Conservation (phyloP, 208 protist genomes). For the Acanthamoeba polyphaga region DNA sequence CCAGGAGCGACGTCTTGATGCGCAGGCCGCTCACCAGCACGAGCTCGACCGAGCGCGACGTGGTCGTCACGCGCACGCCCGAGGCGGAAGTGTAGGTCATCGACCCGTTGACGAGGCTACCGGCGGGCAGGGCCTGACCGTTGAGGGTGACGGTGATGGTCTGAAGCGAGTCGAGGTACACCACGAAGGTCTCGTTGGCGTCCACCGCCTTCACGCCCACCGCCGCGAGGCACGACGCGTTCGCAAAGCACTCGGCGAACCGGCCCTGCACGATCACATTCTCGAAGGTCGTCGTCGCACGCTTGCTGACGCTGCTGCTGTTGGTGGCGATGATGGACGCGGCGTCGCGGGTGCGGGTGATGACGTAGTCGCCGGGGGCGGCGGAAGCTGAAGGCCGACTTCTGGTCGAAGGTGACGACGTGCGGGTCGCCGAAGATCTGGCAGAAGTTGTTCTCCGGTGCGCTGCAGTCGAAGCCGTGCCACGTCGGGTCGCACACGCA, state of each 20-base stretch:
- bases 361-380: constrained; percentile 34
- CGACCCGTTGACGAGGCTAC: neutral
- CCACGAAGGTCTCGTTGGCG: constrained; percentile 24
- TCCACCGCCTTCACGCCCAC: constrained; percentile 6
- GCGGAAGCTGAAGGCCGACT: constrained; percentile 44
- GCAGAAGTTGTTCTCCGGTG: constrained; percentile 41
- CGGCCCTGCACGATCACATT: neutral
- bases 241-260: constrained; percentile 19
- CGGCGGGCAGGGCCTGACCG: neutral
- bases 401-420: constrained; percentile 10
- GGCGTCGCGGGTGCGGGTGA: constrained; percentile 18
- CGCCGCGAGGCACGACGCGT: constrained; percentile 21
- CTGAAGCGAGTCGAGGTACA: neutral
- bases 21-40: constrained; percentile 28
- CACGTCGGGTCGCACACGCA: constrained; percentile 32
- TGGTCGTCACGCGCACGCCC: neutral
- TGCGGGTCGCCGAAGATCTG: constrained; percentile 62
- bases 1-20: constrained; percentile 14
- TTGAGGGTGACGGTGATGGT: neutral
- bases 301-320: neutral
- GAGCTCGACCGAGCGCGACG: neutral
- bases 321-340: neutral
- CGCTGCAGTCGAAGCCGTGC: constrained; percentile 38
- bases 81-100: neutral
- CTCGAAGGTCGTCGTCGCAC: neutral